phyloP scores from a whole-genome alignment of 1,284 basidiomycete genomes.

The Pisolithus thermaeus region DNA sequence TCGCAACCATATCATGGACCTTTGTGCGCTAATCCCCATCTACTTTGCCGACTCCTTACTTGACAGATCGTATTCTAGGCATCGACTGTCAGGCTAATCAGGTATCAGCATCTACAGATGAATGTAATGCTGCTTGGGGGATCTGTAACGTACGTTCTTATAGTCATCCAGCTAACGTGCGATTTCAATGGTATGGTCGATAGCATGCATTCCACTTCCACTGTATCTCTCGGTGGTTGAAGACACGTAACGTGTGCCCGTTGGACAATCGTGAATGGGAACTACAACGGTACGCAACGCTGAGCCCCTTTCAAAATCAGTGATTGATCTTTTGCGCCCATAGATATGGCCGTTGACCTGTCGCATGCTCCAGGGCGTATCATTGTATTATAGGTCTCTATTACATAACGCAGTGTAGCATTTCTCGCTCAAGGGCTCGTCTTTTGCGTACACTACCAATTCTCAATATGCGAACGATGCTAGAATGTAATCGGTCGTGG shows the following conservation, averaged over 20 bases:
- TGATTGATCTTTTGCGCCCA: background rate
- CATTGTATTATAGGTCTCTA: slow-evolving; percentile 18
- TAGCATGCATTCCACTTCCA: slow-evolving; percentile 99
- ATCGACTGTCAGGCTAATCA: slow-evolving; percentile 99
- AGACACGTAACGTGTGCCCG: slow-evolving; percentile 98
- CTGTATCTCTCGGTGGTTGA: slow-evolving; percentile 99
- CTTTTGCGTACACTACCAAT: background rate
- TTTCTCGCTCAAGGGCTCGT: background rate
- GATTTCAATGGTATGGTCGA: slow-evolving; percentile 4
- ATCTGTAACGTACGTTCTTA: slow-evolving; percentile 84
- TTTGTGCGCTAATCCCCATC: slow-evolving; percentile 57
- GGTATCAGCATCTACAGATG: slow-evolving; percentile 91
- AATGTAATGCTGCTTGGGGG: slow-evolving; percentile 99
- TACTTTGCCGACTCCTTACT: background rate
- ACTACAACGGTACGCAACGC: slow-evolving; percentile 71
- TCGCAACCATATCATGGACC: slow-evolving; percentile 98
- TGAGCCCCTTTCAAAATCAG: background rate
- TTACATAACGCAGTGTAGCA: slow-evolving; percentile 12
- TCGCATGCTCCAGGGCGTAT: background rate
- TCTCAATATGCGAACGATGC: background rate
- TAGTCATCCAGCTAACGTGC: background rate
- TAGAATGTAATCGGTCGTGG: background rate
- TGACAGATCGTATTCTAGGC: slow-evolving; percentile 46
- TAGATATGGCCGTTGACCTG: slow-evolving; percentile 27
- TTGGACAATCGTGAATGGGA: slow-evolving; percentile 97